Evolutionary conservation across 805 yeast genomes (phyloP), one percentile per base, ranked within the genome.

Genomic region (Saccharomycopsis lassenensis): DNA sequence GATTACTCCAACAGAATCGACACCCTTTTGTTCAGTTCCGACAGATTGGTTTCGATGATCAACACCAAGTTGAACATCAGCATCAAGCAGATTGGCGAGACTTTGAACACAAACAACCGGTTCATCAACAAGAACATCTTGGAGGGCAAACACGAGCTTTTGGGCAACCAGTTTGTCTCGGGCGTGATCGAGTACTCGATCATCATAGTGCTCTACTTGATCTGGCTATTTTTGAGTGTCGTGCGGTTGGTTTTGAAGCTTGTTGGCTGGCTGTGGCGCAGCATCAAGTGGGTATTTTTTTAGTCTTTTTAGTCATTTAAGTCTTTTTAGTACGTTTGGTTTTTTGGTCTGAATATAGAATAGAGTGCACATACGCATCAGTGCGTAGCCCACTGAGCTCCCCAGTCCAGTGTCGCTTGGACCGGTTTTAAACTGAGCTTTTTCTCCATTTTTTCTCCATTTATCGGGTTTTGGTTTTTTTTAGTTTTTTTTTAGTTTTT

Each of bases 201-300:
- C 10, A 25, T 42, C 7, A 31, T 22, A 16, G 11, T 36, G n/a
- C 24, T 42, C 12, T 39, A 42, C 23, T 14, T 42, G 15, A 24
- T 35, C 5, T 42, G 46, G 46, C 21, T 24, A 7, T 27, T 36
- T 17, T 29, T 42, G 12, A 42, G 43, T 19, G 21, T 39, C 7
- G 6, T 35, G 4, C 33, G 33, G 27, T n/a, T 35, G 15, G 7
- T 30, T 8, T 35, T 17, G 21, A 37, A 27, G 24, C 12, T 24
- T 4, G 3, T 33, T 18, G n/a, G 20, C 5, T 16, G 35, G 3
- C 4, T 37, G 3, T 24, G 29, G 24, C 36, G 23, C 20, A 16
- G 36, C 11, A 7, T 40, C 7, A 36, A 40, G 18, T 40, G 40
- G 40, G 16, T 40, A 4, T 62, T 10, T 51, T 65, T 47, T 60